phyloP scores from a whole-genome alignment of 2,329 filamentous ascomycete species.

The Geoglossum cookeanum region DNA sequence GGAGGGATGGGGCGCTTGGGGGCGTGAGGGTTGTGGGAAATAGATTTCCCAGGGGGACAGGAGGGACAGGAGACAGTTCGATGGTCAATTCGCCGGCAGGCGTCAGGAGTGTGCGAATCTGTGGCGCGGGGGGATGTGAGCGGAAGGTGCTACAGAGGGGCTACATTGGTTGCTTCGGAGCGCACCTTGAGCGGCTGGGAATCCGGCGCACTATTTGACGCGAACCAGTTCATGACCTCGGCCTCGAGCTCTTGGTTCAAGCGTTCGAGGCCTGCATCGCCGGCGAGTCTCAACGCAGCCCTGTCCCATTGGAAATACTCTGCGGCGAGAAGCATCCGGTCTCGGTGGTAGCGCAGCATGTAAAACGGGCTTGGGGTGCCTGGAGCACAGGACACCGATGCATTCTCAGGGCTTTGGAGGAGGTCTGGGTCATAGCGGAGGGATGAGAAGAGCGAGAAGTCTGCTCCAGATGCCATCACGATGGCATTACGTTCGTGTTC shows the following conservation, averaged over 20 bases:
- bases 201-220: background rate
- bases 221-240: slow-evolving; percentile 14
- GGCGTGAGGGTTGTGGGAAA: slow-evolving; percentile 33
- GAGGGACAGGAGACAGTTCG: slow-evolving; percentile 15
- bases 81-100: slow-evolving; percentile 6
- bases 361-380: slow-evolving; percentile 44
- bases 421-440: slow-evolving; percentile 51
- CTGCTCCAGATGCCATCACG: slow-evolving; percentile 1
- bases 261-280: slow-evolving; percentile 16
- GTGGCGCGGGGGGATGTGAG: background rate
- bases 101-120: slow-evolving; percentile 11
- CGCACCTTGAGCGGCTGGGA: background rate
- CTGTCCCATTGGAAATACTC: slow-evolving; percentile 28
- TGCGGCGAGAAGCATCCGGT: slow-evolving; percentile 49
- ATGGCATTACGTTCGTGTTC: background rate
- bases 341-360: slow-evolving; percentile 59
- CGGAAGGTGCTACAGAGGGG: background rate
- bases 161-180: background rate
- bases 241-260: slow-evolving; percentile 15
- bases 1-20: background rate
- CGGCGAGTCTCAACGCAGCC: slow-evolving; percentile 17
- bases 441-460: slow-evolving; percentile 49
- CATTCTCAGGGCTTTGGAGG: slow-evolving; percentile 17
- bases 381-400: background rate
- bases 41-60: slow-evolving; percentile 30